Evolutionary conservation across 371 early-diverging fungal species (phyloP), one percentile per base, ranked within the genome.

Genomic region (Apophysomyces sp.): DNA sequence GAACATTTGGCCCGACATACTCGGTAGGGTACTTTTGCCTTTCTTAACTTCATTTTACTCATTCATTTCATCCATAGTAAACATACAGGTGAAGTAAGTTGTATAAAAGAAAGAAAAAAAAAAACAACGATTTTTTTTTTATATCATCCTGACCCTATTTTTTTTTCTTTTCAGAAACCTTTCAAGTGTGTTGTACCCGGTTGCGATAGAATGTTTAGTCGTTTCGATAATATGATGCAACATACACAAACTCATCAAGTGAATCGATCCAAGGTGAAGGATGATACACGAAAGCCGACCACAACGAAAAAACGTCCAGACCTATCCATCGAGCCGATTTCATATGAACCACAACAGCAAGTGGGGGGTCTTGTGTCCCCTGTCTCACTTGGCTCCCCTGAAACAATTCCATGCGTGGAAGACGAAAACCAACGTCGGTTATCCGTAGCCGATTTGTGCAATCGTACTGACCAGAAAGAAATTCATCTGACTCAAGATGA

Each of bases 151-250:
- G 28, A n/a, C n/a, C n/a, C n/a, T n/a, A n/a, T n/a, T n/a, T n/a
- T 31, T 51, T 34, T 13, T 40, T 15, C 18, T 36, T 41, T 21
- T 7, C 61, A 75, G 71, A 83, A 83, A 66, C 84, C 84, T 2
- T 83, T 75, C 55, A 66, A 78, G 63, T 83, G 84, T 61, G 73
- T 81, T 39, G 73, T 80, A 8, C 69, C 77, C 12, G 78, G 76
- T 5, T 83, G 84, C 55, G 74, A 73, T 15, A 67, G 84, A 4
- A 76, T 70, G 41, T 83, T 83, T 67, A 83, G 84, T 61, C 80
- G 84, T n/a, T 83, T 77, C 53, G 84, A 83, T 63, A 83, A 83
- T 60, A 83, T 83, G 84, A 81, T 81, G 63, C 84, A 83, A 34
- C 84, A 83, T 58, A 81, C 82, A 15, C 78, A 80, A 29, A 83